Base-by-base conservation (phyloP, 2,329 filamentous ascomycete genomes). In the Calonectria hongkongensis region DNA sequence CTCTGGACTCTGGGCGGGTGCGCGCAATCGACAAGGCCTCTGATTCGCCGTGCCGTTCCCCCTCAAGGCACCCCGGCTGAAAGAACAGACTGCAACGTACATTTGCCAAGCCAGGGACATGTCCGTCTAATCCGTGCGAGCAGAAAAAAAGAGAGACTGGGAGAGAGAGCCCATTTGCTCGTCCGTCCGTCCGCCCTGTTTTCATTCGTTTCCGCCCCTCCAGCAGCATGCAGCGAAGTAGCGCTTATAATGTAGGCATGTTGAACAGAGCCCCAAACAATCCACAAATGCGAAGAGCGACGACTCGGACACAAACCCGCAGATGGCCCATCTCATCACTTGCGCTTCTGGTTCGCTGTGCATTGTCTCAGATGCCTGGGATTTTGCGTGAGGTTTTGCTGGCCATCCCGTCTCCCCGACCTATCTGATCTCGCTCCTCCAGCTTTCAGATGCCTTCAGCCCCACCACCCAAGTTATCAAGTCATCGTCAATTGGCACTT, bases 201-300 rank as follows among this genome's bases (percentile, higher is more conserved):
- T 65, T 65, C 62, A 65, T 65, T 60, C 13, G 54, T 25, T 60
- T 60, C 54, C 33, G 54, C 54, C 54, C 54, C 54, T 60, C 33
- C 54, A 60, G 15, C 25, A 60, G 15, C 25, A 60, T 60, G 54
- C 54, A 60, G 54, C 36, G 41, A n/a, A 9, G n/a, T 25, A n/a
- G 45, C n/a, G 54, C 54, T 36, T 39, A 33, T 41, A n/a, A 33
- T 58, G 54, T 58, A 13, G 54, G 54, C 33, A 60, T 60, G 54
- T 60, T 33, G 33, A 41, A 60, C 36, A 60, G 54, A 60, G 33
- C 54, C 54, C 54, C 54, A 60, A 7, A 41, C 54, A 60, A 60
- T 39, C 54, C 33, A 47, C 66, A 45, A 30, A 45, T n/a, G 21
- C 36, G 21, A 41, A 18, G 36, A 60, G 54, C 54, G n/a, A 30